A percentile compares a stretch with the other conserved stretches of the same genome.
phyloP scores from a whole-genome alignment of 805 yeast species.

The Naumovozyma baii region DNA sequence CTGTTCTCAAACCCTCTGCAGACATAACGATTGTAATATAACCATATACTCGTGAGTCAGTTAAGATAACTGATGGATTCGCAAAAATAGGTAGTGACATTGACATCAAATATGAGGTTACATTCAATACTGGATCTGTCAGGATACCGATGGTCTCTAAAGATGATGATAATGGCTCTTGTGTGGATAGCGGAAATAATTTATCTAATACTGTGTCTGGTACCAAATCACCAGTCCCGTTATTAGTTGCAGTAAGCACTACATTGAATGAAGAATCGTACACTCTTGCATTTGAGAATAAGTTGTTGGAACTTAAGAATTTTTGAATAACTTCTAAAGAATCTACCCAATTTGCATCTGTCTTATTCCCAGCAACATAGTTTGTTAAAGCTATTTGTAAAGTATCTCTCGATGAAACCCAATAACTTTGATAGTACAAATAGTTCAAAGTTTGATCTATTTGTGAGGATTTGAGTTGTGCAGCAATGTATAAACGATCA shows the following conservation, averaged over 20 bases:
- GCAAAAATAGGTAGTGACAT: conserved; percentile 69
- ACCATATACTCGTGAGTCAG: conserved; percentile 55
- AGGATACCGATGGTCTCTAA: conserved; percentile 39
- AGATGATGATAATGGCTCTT: conserved; percentile 38
- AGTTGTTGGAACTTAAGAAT: conserved; percentile 53
- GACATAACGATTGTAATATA: conserved; percentile 52
- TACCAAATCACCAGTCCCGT: conserved; percentile 31
- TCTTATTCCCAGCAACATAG: conserved; percentile 64
- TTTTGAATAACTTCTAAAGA: conserved; percentile 45
- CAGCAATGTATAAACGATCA: conserved; percentile 65
- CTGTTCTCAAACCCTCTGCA: conserved; percentile 36
- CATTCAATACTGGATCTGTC: conserved; percentile 55
- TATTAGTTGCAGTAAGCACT: conserved; percentile 38
- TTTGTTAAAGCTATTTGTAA: conserved; percentile 51
- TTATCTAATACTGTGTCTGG: conserved; percentile 28
- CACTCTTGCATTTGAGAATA: conserved; percentile 53
- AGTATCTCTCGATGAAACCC: conserved; percentile 52
- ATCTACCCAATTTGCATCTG: conserved; percentile 38
- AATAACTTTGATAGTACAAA: conserved; percentile 57
- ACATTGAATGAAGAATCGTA: conserved; percentile 50
- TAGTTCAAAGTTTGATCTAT: conserved; percentile 56
- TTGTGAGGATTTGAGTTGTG: conserved; percentile 75
- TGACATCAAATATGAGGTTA: conserved; percentile 48
- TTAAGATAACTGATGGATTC: conserved; percentile 56
- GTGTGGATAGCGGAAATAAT: conserved; percentile 44